These are phyloP conservation scores for Sclerotinia trifoliorum DNA, from an alignment of 2,329 filamentous ascomycete genomes.

Conservation along the genomic window DNA sequence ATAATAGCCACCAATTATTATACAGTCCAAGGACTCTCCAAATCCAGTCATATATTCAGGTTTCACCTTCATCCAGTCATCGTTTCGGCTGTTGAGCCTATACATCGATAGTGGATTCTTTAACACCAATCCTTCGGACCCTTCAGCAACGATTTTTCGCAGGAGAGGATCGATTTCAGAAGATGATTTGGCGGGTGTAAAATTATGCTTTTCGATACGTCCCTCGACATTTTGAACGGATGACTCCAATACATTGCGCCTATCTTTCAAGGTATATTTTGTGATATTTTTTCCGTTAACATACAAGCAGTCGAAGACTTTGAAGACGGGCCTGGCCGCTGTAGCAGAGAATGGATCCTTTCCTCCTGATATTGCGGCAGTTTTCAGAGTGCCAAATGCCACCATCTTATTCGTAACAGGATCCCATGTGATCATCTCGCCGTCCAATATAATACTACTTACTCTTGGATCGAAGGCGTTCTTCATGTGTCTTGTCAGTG, in stretches of 20 bases:
- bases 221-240: constrained; percentile 69
- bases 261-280: constrained; percentile 77
- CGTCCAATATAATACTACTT: constrained; percentile 85
- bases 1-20: constrained; percentile 90
- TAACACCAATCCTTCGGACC: constrained; percentile 85
- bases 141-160: constrained; percentile 78
- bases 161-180: constrained; percentile 77
- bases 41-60: constrained; percentile 98
- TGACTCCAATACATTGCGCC: constrained; percentile 69
- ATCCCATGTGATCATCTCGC: constrained; percentile 99
- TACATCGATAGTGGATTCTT: constrained; percentile 92
- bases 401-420: constrained; percentile 80
- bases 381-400: constrained; percentile 90
- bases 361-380: constrained; percentile 78
- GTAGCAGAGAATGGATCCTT: constrained; percentile 62
- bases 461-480: constrained; percentile 76
- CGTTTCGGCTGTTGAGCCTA: constrained; percentile 81
- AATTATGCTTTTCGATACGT: constrained; percentile 79
- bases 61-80: constrained; percentile 98
- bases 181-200: constrained; percentile 62
- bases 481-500: constrained; percentile 76
- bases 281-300: constrained; percentile 80
- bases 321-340: constrained; percentile 73
- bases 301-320: constrained; percentile 88
- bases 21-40: constrained; percentile 86